Base-by-base conservation (phyloP, 306 rosid species). In the Trifolium subterraneum region DNA sequence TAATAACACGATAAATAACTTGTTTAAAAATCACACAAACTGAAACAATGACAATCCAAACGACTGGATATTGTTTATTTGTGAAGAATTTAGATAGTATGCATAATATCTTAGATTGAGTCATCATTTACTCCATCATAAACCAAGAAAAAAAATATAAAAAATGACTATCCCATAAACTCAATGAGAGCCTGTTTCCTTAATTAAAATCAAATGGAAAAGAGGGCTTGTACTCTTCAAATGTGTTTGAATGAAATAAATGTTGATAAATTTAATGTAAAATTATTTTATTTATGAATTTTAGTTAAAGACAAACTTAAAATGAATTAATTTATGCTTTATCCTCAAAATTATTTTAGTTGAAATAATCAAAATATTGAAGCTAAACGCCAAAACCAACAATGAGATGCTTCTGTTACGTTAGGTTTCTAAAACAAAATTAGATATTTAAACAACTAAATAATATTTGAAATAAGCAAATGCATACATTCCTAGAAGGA, bases 401-500 rank as follows among this genome's bases (percentile, higher is more conserved):
- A 0, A 29, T 29, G 33, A 29, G 7, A 29, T 29, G 33, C 33
- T 4, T 29, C 33, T 29, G 0, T 29, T 29, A 29, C 33, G 4
- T 29, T 29, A 6, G 33, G 33, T 29, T 29, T 29, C 33, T 29
- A 1, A 29, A 29, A 29, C 33, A 0, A 4, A 29, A 29, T 1
- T 29, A 29, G 33, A 29, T 27, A 29, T 29, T 29, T 29, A 29
- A 29, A 29, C 33, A 29, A 16, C 14, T 20, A 7, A 19, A 62
- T 33, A 63, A 39, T 9, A 64, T 12, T 64, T 11, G 68, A 78
- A 55, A 31, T 22, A 44, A 44, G 84, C 39, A 54, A 63, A 65
- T 38, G 84, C 52, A 68, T 64, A 45, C 73, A 47, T 39, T 4
- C 70, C 23, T 35, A 15, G 3, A 29, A 33, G 69, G 36, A 29